Evolutionary conservation across 1,139 yeast genomes (phyloP), one percentile per base, ranked within the genome.

Genomic region (Protomyces lactucae-debilis): DNA sequence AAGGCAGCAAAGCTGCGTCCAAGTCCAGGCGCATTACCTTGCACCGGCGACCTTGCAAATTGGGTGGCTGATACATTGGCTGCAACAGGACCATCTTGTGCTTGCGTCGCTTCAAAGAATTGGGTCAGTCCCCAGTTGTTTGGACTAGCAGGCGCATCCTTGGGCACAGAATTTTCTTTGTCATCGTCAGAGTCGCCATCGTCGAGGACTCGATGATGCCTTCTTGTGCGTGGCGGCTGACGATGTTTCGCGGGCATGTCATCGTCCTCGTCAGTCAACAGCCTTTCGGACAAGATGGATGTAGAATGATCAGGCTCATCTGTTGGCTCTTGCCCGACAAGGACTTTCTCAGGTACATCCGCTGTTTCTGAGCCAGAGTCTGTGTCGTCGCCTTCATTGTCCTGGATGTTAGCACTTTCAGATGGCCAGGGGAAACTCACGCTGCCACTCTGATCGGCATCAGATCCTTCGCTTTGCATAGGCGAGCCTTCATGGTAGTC

Each of bases 321-420:
- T 18, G 28, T 21, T 10, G 57, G 43, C 3, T 6, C 52, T n/a
- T 14, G 6, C 3, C 18, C 9, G 12, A 14, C 16, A 14, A 1
- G 9, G n/a, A 70, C 72, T 48, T 71, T 70, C n/a, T 71, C 76
- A 10, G 69, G 72, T 3, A 69, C 74, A n/a, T 68, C 73, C 1
- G 21, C 53, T 68, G 73, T 0, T 18, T n/a, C 35, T 12, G 40
- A 18, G 28, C 16, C 16, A 12, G 55, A 35, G 28, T 18, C 36
- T 12, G 25, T 14, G 14, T 36, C 46, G 18, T n/a, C 10, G 16
- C 25, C 28, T 9, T 37, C 10, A 37, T 67, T 28, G 32, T 28
- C 32, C 32, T 28, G 32, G 25, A 48, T 63, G n/a, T 60, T 60
- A 25, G 57, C 45, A 8, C 64, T 70, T 59, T 67, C 68, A 51